A percentile compares a stretch with the other conserved stretches of the same genome.
These are phyloP conservation scores for Purshia tridentata DNA, from an alignment of 306 rosid genomes.

Conservation along the genomic window DNA sequence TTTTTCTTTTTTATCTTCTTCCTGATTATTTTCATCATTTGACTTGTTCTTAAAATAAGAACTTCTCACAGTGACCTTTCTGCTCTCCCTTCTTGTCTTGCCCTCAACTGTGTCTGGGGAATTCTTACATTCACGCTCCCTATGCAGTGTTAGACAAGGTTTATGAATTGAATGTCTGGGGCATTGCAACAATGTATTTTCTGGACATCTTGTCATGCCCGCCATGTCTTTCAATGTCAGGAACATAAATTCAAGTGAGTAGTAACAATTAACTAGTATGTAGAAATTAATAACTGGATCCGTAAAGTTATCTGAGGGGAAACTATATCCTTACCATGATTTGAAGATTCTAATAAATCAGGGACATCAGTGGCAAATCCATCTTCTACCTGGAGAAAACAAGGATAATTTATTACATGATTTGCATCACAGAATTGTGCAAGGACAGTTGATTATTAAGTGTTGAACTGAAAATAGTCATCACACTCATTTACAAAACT, in stretches of 20 bases:
- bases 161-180: slow-evolving; percentile 65
- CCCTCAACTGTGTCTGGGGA: slow-evolving; percentile 39
- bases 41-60: slow-evolving; percentile 60
- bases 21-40: slow-evolving; percentile 35
- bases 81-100: slow-evolving; percentile 45
- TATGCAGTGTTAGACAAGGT: slow-evolving; percentile 61
- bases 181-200: slow-evolving; percentile 51
- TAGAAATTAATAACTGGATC: not conserved
- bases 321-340: slow-evolving; percentile 42
- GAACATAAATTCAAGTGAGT: slow-evolving; percentile 36
- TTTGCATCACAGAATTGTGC: not conserved
- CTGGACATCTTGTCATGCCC: slow-evolving; percentile 37
- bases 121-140: slow-evolving; percentile 41
- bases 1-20: slow-evolving; percentile 33
- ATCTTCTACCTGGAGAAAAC: slow-evolving; percentile 45
- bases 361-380: slow-evolving; percentile 30
- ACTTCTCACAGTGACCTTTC: slow-evolving; percentile 71
- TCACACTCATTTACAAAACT: slow-evolving; percentile 25
- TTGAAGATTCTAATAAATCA: slow-evolving; percentile 41
- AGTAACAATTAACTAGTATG: slow-evolving; percentile 19
- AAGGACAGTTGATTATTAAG: slow-evolving; percentile 4
- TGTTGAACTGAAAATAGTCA: slow-evolving; percentile 21
- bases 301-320: slow-evolving; percentile 4
- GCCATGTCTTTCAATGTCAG: slow-evolving; percentile 33
- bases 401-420: slow-evolving; percentile 10